Percentiles rank a stretch among this genome's conserved stretches.
phyloP scores from a whole-genome alignment of 768 basidiomycete genomes.

The Tylopilus cervinicoccineus region DNA sequence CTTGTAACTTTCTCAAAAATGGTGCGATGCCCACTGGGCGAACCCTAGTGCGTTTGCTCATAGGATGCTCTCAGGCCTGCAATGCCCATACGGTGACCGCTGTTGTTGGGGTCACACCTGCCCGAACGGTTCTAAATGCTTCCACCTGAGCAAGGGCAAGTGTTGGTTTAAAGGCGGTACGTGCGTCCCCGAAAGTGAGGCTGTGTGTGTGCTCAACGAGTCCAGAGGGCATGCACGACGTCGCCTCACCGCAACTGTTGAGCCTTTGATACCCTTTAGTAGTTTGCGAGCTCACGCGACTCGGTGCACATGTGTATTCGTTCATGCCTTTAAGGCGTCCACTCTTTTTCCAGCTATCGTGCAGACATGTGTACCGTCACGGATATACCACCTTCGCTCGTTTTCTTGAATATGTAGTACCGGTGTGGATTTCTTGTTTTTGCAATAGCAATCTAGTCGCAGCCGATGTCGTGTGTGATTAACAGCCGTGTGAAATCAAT shows the following conservation, averaged over 20 bases:
- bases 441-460: slow-evolving; percentile 27
- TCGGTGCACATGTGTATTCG: slow-evolving; percentile 8
- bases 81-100: slow-evolving; percentile 68
- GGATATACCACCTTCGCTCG: slow-evolving; percentile 27
- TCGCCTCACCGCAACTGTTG: slow-evolving; percentile 14
- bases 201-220: slow-evolving; percentile 2
- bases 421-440: slow-evolving; percentile 17
- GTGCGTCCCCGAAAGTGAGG: slow-evolving; percentile 14
- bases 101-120: slow-evolving; percentile 87
- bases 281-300: slow-evolving; percentile 2
- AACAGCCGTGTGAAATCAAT: slow-evolving; percentile 63
- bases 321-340: slow-evolving; percentile 25
- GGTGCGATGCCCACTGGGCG: slow-evolving; percentile 36
- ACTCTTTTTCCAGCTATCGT: slow-evolving; percentile 17
- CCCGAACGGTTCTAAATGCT: slow-evolving; percentile 70
- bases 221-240: slow-evolving; percentile 41
- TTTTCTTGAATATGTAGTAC: slow-evolving; percentile 28
- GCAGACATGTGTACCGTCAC: slow-evolving; percentile 20
- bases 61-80: slow-evolving; percentile 43
- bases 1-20: slow-evolving; percentile 81
- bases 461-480: slow-evolving; percentile 13
- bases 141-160: slow-evolving; percentile 70
- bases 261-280: slow-evolving; percentile 20
- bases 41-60: slow-evolving; percentile 5
- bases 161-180: slow-evolving; percentile 82